Evolutionary conservation across 2,329 filamentous ascomycete species (phyloP), one percentile per base, ranked within the genome.

Genomic region (Purpureocillium takamizusanense): DNA sequence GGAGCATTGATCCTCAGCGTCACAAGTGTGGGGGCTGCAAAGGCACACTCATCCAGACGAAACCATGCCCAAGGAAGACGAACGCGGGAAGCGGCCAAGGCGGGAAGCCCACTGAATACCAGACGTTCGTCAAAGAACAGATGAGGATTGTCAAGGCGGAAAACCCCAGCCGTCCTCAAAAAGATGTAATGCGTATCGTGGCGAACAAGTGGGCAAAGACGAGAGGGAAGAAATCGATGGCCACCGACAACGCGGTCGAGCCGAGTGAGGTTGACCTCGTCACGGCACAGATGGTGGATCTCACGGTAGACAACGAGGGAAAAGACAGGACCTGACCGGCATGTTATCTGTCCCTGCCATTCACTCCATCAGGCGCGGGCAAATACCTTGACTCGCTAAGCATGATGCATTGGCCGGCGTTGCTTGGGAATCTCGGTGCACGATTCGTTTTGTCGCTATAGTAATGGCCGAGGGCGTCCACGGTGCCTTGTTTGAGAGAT

Each of bases 11-110:
- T 56, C 72, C 82, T 0, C 55, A 56, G 23, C 73, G 76, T 35
- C 81, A 88, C 50, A 74, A 76, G 1, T 97, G 90, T 57, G 87
- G 87, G 2, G 65, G 57, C n/a, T 97, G 90, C 57, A 83, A 79
- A 53, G 69, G 74, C 4, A 58, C 59, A 36, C 61, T 98, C 46
- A 66, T 77, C 50, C 92, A 97, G 69, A 81, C 81, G 8, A 88
- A 86, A 57, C 90, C 90, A 0, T 74, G 30, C 88, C 88, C 10
- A 45, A 46, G 15, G 47, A 40, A 8, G 45, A 36, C 3, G 44
- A 25, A 37, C 16, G 46, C 38, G 10, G 35, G 40, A 2, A 39
- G 41, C 31, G 41, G 33, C 21, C 49, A 37, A 38, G 48, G 27
- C 30, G 45, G 42, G 37, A 55, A 53, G 43, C 52, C 56, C 36